Base-by-base conservation (phyloP, 257 asterid genomes). In the Oldenlandia corymbosa region DNA sequence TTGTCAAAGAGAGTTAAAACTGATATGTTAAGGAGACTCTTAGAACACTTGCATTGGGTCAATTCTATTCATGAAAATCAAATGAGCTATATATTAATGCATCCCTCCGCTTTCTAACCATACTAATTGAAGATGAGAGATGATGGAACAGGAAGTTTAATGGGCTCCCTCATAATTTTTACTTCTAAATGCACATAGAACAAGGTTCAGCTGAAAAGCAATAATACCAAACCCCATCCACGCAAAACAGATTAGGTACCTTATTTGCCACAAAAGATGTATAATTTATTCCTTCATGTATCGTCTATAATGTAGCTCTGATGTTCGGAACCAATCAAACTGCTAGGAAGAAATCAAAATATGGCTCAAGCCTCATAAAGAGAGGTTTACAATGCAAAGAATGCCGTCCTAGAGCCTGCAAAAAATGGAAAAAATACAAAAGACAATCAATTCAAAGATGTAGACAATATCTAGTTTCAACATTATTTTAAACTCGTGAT, bases 261-360 rank as follows among this genome's bases (percentile, higher is more conserved):
- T 49, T 64, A 64, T 21, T 13, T 21, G 32, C 6, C 0, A 28
- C 10, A 23, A 64, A 64, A 62, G 24, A 43, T 21, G 42, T 49
- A 34, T n/a, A 63, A 13, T 20, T 62, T 20, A 62, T 30, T 37
- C 59, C 59, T 39, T 64, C 68, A 49, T 64, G 57, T 12, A 47
- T 30, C 30, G 24, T 64, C 68, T 37, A 28, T 36, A 30, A 37
- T 34, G n/a, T 24, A 1, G 62, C 10, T 34, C 46, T 21, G 58
- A 62, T 31, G 10, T 31, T n/a, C n/a, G 17, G 31, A 34, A 27
- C n/a, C 13, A 32, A 20, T 36, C 26, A 59, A 58, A 34, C 68
- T 31, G 8, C 34, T 4, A 34, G 7, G 50, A 18, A 49, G 31
- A 32, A 39, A 59, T 16, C 16, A 4, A n/a, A 48, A 49, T 48